A percentile compares a stretch with the other conserved stretches of the same genome.
Evolutionary conservation across 2,329 filamentous ascomycete species (phyloP).

Genomic region (Apiospora kogelbergensis): DNA sequence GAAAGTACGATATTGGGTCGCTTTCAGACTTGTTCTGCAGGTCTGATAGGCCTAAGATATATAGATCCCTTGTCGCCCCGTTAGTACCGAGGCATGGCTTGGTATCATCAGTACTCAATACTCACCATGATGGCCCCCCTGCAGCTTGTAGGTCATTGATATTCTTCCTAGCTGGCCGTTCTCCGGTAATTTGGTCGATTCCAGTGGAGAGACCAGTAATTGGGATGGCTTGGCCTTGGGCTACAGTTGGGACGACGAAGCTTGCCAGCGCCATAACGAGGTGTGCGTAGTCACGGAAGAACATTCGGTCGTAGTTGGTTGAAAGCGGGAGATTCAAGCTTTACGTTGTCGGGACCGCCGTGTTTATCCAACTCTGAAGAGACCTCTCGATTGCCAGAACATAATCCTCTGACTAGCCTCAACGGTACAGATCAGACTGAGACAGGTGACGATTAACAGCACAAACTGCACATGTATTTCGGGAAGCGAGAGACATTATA

Average conservation of each 20-base stretch:
- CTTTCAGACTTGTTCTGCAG: constrained; percentile 41
- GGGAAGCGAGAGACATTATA: background rate
- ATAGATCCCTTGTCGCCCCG: constrained; percentile 43
- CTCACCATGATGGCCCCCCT: constrained; percentile 27
- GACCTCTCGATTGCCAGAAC: background rate
- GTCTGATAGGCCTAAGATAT: constrained; percentile 44
- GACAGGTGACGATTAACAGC: background rate
- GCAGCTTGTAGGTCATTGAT: constrained; percentile 44
- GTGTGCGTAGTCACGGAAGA: background rate
- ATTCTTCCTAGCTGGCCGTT: constrained; percentile 44
- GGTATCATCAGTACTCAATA: too few relatives aligned
- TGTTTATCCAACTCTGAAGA: background rate
- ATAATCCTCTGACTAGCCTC: background rate
- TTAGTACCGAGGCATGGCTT: background rate
- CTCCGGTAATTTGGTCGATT: constrained; percentile 31
- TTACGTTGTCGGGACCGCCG: background rate
- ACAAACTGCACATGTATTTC: background rate
- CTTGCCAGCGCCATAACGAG: background rate
- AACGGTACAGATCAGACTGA: background rate
- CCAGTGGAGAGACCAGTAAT: constrained; percentile 27
- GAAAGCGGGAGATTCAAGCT: background rate
- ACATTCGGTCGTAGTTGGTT: background rate
- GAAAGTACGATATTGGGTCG: constrained; percentile 50
- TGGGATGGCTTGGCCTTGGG: constrained; percentile 18
- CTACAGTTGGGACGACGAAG: background rate